Percentiles rank a stretch among this genome's conserved stretches.
phyloP scores from a whole-genome alignment of 352 stramenopile species.

The Phytophthora rubi region DNA sequence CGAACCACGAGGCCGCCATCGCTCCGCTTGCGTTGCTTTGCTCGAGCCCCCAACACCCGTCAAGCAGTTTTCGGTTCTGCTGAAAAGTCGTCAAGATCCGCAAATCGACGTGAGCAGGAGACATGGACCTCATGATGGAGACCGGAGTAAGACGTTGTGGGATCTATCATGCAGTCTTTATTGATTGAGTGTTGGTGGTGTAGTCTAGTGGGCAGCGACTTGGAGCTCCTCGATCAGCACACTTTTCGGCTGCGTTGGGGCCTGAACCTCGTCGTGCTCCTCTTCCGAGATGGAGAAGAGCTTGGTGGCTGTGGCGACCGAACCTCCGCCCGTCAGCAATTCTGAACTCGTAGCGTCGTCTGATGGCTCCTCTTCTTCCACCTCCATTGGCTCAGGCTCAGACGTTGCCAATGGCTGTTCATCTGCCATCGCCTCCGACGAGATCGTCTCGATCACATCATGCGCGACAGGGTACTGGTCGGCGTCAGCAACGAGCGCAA shows the following conservation, averaged over 20 bases:
- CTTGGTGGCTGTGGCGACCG: slow-evolving; percentile 8
- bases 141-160: background rate
- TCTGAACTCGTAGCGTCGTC: slow-evolving; percentile 16
- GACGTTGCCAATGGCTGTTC: slow-evolving; percentile 5
- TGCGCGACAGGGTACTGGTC: slow-evolving; percentile 66
- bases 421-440: slow-evolving; percentile 11
- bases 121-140: background rate
- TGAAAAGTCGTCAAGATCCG: slow-evolving; percentile 26
- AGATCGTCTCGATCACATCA: slow-evolving; percentile 72
- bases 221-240: slow-evolving; percentile 42
- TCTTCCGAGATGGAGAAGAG: slow-evolving; percentile 35
- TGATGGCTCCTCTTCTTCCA: slow-evolving; percentile 11
- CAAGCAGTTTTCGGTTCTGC: slow-evolving; percentile 19
- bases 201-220: slow-evolving; percentile 23
- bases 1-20: slow-evolving; percentile 57
- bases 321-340: slow-evolving; percentile 14
- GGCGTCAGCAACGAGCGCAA: slow-evolving; percentile 52
- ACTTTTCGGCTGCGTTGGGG: slow-evolving; percentile 16
- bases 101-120: slow-evolving; percentile 2
- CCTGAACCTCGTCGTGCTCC: slow-evolving; percentile 4
- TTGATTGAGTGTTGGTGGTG: slow-evolving; percentile 16
- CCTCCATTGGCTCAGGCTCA: slow-evolving; percentile 23
- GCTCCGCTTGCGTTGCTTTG: background rate
- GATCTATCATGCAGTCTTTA: slow-evolving; percentile 30
- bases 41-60: background rate